phyloP scores from a whole-genome alignment of 148 eudicot genomes.

The Chenopodium album region DNA sequence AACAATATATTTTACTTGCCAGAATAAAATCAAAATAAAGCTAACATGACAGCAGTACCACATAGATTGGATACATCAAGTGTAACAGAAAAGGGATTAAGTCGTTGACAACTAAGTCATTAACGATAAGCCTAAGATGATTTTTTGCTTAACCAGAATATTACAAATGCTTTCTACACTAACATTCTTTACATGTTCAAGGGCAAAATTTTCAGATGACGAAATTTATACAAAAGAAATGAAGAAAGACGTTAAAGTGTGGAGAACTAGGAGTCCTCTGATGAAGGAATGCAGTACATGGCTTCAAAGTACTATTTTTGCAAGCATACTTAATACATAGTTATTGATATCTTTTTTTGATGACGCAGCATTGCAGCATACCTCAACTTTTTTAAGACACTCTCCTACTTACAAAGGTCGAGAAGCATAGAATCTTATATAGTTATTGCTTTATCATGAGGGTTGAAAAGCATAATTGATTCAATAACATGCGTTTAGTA shows the following conservation, averaged over 20 bases:
- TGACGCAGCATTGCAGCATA: not conserved
- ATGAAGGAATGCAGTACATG: not conserved
- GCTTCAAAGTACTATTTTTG: not conserved
- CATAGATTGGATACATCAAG: not conserved
- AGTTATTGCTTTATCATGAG: not conserved
- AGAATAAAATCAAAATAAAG: not conserved
- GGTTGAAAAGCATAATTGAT: not conserved
- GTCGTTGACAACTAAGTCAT: not conserved
- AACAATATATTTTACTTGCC: not conserved
- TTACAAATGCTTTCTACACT: not conserved
- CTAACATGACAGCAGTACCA: conserved; percentile 11
- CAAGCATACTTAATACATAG: not conserved
- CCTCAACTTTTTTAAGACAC: not conserved
- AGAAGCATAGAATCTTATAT: not conserved
- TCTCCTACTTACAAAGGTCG: not conserved
- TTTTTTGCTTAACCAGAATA: not conserved
- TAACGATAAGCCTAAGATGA: not conserved
- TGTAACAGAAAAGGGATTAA: not conserved
- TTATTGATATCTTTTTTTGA: not conserved
- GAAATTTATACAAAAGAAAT: no score
- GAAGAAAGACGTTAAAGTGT: not conserved
- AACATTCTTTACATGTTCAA: not conserved
- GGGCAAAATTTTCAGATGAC: not conserved
- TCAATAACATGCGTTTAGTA: not conserved
- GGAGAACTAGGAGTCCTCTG: not conserved